Base-by-base conservation (phyloP, 2,329 filamentous ascomycete genomes). In the Ceratocystis harringtonii region DNA sequence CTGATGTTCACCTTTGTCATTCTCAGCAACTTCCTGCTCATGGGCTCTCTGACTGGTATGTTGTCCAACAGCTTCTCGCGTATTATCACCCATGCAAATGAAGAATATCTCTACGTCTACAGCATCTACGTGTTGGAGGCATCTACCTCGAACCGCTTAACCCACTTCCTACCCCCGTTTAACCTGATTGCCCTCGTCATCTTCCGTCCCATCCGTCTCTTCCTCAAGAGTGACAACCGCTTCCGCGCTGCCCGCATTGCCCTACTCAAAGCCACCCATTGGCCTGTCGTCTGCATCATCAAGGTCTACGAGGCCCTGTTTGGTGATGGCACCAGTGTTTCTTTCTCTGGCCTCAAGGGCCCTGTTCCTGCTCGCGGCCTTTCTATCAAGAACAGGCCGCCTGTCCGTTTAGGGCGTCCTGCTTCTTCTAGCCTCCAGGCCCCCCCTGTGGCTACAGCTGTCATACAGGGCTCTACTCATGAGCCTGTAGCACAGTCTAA, bases 31-130 rank as follows among this genome's bases (percentile, higher is more conserved):
- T 89, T 92, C 70, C 78, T 94, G 6, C 80, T 94, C 41, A 87
- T 90, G 75, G 89, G 89, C 62, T 89, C 86, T 22, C 76, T 92
- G 69, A 91, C 89, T 45, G 87, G 86, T 78, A 85, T 91, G 76
- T 78, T 92, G 66, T 88, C 85, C 71, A 90, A 90, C 76, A 89
- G 84, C 72, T 86, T 91, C 74, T 82, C 80, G 17, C 80, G 82
- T 64, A 80, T 86, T 70, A 85, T 85, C 70, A 79, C 78, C 62
- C 82, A 85, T 69, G 83, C 84, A 48, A 79, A 79, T 66, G 88
- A 91, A 71, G 89, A 92, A 73, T 92, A 92, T 71, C 79, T 92
- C 43, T 91, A 89, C 72, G 84, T 90, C 70, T 92, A 85, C 74
- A 83, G 80, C 69, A 80, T 84, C 62, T 84, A 85, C 72, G 84